Conservation (phyloP, 805 yeast species). For the Zygotorulaspora florentina region DNA sequence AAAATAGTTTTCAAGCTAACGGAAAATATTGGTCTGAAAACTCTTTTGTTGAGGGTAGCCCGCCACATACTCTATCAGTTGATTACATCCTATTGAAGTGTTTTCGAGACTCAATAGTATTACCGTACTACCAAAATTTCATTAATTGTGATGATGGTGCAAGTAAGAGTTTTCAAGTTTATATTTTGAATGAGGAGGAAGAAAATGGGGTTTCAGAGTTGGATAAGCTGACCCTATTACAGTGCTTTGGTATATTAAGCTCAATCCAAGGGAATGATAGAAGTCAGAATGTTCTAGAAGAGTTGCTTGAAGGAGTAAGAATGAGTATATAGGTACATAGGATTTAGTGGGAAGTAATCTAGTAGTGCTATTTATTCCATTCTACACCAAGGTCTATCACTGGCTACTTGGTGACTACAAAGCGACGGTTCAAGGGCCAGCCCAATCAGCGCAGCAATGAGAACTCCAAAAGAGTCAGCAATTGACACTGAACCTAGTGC, state of each 20-base stretch:
- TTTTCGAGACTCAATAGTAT: conserved; percentile 50
- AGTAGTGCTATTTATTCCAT: conserved; percentile 27
- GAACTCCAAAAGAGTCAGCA: conserved; percentile 81
- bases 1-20: conserved; percentile 24
- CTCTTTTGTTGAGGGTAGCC: conserved; percentile 10
- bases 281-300: conserved; percentile 57
- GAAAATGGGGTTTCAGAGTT: conserved; percentile 42
- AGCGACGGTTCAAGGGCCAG: conserved; percentile 68
- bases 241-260: conserved; percentile 58
- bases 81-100: conserved; percentile 41
- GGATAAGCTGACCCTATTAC: conserved; percentile 44
- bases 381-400: conserved; percentile 80
- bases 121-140: conserved; percentile 48
- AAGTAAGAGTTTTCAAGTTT: conserved; percentile 31
- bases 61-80: conserved; percentile 30
- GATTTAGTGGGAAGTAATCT: neutral
- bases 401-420: conserved; percentile 63
- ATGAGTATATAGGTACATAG: conserved; percentile 29
- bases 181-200: conserved; percentile 35
- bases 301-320: conserved; percentile 38
- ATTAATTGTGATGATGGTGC: conserved; percentile 34
- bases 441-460: conserved; percentile 73
- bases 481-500: conserved; percentile 80
- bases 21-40: conserved; percentile 31
- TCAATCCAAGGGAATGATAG: conserved; percentile 51